Percentiles rank a stretch among this genome's conserved stretches.
Evolutionary conservation across 1,284 basidiomycete species (phyloP).

Genomic region (Erythrobasidium hasegawianum): DNA sequence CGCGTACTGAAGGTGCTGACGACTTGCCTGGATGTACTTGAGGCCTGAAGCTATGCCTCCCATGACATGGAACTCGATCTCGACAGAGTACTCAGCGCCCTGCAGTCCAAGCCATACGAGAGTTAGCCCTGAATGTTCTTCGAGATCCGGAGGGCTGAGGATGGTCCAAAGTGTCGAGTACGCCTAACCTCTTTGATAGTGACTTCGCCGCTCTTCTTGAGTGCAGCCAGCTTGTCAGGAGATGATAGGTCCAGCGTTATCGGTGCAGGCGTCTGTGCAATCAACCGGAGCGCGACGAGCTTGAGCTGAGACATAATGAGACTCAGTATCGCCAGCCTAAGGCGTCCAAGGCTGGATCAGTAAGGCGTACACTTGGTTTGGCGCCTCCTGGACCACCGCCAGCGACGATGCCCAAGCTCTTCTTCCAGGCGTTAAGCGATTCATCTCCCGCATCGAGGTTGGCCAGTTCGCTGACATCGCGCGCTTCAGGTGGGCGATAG

Average conservation of each 20-base stretch:
- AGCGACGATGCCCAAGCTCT: conserved; percentile 46
- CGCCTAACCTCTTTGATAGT: conserved; percentile 45
- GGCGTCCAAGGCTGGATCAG: background rate
- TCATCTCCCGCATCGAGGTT: conserved; percentile 50
- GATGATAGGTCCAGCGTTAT: conserved; percentile 47
- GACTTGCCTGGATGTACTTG: conserved; percentile 47
- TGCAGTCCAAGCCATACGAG: conserved; percentile 1
- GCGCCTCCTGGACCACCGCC: conserved; percentile 36
- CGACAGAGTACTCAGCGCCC: conserved; percentile 50
- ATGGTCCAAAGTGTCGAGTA: background rate
- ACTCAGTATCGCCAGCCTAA: too few species aligned
- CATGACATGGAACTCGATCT: conserved; percentile 47
- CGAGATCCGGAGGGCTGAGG: background rate
- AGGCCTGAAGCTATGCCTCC: conserved; percentile 49
- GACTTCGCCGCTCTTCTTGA: conserved; percentile 47
- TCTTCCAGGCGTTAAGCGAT: conserved; percentile 50
- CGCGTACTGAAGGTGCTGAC: background rate
- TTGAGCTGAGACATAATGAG: conserved; percentile 9
- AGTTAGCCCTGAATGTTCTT: background rate
- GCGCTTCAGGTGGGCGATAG: conserved; percentile 49
- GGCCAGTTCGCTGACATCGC: conserved; percentile 49
- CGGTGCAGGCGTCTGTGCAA: conserved; percentile 40
- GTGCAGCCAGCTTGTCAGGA: conserved; percentile 44
- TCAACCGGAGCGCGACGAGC: conserved; percentile 42
- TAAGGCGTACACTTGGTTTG: conserved; percentile 15